phyloP scores from a whole-genome alignment of 495 filamentous ascomycete genomes.

The Aspergillus heteromorphus region DNA sequence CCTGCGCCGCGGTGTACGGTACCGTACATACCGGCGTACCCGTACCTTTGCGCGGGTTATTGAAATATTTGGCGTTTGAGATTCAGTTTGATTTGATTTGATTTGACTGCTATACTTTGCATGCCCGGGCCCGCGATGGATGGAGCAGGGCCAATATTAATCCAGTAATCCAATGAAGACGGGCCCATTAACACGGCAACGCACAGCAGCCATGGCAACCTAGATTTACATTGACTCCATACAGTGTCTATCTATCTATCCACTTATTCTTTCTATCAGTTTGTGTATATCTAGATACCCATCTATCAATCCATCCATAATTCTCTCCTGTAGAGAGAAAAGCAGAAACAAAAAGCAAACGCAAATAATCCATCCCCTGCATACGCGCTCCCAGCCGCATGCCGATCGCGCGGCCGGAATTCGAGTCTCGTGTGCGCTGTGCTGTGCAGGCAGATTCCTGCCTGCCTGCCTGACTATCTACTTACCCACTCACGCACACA shows the following conservation, averaged over 20 bases:
- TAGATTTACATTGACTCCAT: too few species aligned
- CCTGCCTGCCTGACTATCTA: too few species aligned
- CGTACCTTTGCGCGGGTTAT: not conserved
- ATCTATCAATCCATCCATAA: too few species aligned
- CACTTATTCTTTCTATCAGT: too few species aligned
- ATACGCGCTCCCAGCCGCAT: conserved; percentile 10
- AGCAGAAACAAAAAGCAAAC: too few species aligned
- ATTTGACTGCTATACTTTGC: not conserved
- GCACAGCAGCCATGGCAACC: not conserved
- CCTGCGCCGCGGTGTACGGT: not conserved
- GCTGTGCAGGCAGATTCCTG: not conserved
- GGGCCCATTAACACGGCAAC: not conserved
- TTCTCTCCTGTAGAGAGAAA: too few species aligned
- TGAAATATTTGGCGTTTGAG: not conserved
- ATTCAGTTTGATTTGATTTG: not conserved
- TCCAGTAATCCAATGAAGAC: not conserved
- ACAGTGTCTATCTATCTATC: too few species aligned
- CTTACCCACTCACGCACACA: too few species aligned
- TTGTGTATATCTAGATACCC: too few species aligned
- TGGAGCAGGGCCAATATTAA: not conserved
- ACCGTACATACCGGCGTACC: not conserved
- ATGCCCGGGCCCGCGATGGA: not conserved
- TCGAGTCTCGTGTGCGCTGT: not conserved
- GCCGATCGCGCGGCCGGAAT: conserved; percentile 17
- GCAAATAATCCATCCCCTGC: not conserved